Base-by-base conservation (phyloP, 2,329 filamentous ascomycete species). In the Apiospora saccharicola region DNA sequence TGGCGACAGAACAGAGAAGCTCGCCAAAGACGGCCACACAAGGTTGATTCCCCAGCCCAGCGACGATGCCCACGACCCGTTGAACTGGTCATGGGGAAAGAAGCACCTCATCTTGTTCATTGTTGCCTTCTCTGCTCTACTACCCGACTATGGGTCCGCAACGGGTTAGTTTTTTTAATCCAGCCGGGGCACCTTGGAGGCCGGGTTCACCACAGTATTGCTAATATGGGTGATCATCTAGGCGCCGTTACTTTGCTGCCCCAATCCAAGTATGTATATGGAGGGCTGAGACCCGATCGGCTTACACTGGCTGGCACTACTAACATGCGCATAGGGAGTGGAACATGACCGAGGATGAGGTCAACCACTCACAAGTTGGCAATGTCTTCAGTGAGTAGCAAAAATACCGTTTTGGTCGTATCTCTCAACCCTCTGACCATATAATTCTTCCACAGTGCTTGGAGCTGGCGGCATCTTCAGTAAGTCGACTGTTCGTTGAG, bases 21-120 rank as follows among this genome's bases (percentile, higher is more conserved):
- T 82, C 16, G 82, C 83, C n/a, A 73, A 74, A n/a, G 82, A 85
- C 72, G 82, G 82, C 22, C 82, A 78, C 61, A 86, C 84, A 3
- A 84, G 88, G 22, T 81, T 89, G 68, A 87, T 89, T 30, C 88
- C 88, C 2, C 87, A 89, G 77, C 88, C 87, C 0, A 86, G 83
- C 71, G 84, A 84, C 49, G 84, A 88, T 70, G 83, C 85, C 1
- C 80, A 85, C 57, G 88, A 90, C 74, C 87, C 88, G 0, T 78
- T 90, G 53, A 90, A 90, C 76, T 90, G 88, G 88, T 81, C 79
- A 41, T 80, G 81, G 71, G 72, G 77, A 70, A 86, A 84, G 80
- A 90, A 90, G 76, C 83, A 86, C 72, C 53, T 83, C 22, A 83
- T 87, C 43, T 79, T 89, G 1, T 79, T 84, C n/a, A 82, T 87